A percentile compares a stretch with the other conserved stretches of the same genome.
Evolutionary conservation across 2,329 filamentous ascomycete genomes (phyloP).

Genomic region (Fusarium sp.): DNA sequence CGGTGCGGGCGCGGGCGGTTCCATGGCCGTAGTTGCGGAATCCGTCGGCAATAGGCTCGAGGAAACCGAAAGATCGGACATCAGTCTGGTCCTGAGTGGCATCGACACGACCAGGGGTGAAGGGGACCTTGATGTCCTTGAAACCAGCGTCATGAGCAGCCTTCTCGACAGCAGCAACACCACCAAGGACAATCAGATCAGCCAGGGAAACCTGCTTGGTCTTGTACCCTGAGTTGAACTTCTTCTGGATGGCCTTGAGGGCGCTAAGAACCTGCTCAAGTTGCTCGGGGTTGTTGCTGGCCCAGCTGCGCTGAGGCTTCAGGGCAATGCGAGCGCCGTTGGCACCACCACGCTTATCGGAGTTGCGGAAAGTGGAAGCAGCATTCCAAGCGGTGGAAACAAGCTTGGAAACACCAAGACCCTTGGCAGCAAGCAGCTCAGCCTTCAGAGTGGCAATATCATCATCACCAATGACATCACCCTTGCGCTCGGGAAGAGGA

Average conservation of each 20-base stretch:
- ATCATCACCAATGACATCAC: constrained; percentile 69
- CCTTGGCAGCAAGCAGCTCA: constrained; percentile 70
- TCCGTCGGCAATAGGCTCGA: constrained; percentile 78
- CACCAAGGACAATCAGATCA: constrained; percentile 82
- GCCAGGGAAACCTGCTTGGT: constrained; percentile 81
- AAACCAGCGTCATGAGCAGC: constrained; percentile 64
- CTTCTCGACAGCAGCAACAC: constrained; percentile 78
- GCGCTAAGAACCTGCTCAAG: constrained; percentile 70
- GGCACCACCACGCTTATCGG: constrained; percentile 85
- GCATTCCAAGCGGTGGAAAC: constrained; percentile 77
- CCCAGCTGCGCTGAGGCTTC: constrained; percentile 77
- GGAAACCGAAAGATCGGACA: constrained; percentile 69
- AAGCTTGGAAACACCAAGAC: constrained; percentile 70
- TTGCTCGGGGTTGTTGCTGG: constrained; percentile 78
- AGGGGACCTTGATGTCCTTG: constrained; percentile 70
- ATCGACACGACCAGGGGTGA: constrained; percentile 79
- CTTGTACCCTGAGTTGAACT: constrained; percentile 67
- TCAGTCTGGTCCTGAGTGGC: constrained; percentile 81
- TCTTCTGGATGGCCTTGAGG: constrained; percentile 73
- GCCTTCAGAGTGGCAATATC: constrained; percentile 77
- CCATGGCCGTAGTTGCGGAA: constrained; percentile 84
- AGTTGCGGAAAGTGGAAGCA: constrained; percentile 78
- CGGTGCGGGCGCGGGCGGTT: constrained; percentile 69
- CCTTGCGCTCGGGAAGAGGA: constrained; percentile 70
- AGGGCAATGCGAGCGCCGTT: constrained; percentile 84